Evolutionary conservation across 257 asterid genomes (phyloP).

Genomic region (Ajuga chamaepitys): DNA sequence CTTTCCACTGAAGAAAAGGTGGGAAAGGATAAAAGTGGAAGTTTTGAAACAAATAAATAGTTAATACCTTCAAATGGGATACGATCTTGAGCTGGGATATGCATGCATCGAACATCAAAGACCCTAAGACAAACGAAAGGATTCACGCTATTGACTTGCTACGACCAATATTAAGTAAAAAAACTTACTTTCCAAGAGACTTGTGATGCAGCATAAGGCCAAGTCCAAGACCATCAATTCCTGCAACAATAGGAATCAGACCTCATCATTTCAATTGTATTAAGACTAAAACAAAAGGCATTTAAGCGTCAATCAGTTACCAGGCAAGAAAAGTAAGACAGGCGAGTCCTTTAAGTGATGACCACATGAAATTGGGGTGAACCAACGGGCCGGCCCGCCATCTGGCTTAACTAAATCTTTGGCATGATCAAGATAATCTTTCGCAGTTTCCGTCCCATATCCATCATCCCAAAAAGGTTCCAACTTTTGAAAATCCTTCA

Average conservation of each 20-base stretch:
- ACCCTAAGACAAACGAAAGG: slow-evolving; percentile 46
- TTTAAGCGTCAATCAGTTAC: slow-evolving; percentile 31
- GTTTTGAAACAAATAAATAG: neutral
- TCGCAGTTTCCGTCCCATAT: slow-evolving; percentile 72
- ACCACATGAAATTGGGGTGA: slow-evolving; percentile 78
- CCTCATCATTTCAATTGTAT: neutral
- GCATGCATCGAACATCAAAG: slow-evolving; percentile 89
- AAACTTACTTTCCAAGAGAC: slow-evolving; percentile 78
- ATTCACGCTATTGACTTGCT: neutral
- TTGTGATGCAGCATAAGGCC: slow-evolving; percentile 85
- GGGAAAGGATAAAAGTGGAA: neutral
- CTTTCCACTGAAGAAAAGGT: neutral
- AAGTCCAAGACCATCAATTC: slow-evolving; percentile 84
- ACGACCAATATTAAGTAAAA: neutral
- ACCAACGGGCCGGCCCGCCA: slow-evolving; percentile 94
- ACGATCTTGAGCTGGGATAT: slow-evolving; percentile 80
- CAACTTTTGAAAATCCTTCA: slow-evolving; percentile 30
- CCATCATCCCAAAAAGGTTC: slow-evolving; percentile 91
- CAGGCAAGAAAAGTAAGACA: slow-evolving; percentile 76
- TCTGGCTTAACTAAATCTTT: slow-evolving; percentile 58
- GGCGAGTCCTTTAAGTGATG: slow-evolving; percentile 67
- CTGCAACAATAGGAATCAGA: slow-evolving; percentile 45
- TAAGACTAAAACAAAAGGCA: neutral
- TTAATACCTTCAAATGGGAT: slow-evolving; percentile 72
- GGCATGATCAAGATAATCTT: slow-evolving; percentile 62